A percentile compares a stretch with the other conserved stretches of the same genome.
Evolutionary conservation across 176 grass and related monocot genomes (phyloP).

Genomic region (Eleusine coracana): DNA sequence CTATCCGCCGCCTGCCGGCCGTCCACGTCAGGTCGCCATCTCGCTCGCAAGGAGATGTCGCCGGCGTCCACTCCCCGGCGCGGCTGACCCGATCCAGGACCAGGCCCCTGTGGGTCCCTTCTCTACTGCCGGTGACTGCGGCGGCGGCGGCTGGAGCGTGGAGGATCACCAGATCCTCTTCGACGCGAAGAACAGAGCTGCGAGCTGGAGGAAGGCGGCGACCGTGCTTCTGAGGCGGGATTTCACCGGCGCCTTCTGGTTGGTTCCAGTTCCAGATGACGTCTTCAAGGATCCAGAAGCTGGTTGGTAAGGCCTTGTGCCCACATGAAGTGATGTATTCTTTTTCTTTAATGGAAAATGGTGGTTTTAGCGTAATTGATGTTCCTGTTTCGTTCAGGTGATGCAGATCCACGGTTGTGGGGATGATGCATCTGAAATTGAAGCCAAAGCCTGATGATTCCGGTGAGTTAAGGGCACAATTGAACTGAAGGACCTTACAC

Average conservation of each 20-base stretch:
- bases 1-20: not conserved
- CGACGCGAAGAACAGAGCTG: not conserved
- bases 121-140: not conserved
- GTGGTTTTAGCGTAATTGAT: too few relatives aligned
- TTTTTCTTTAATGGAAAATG: too few relatives aligned
- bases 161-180: not conserved
- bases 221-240: not conserved
- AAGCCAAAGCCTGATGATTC: too few relatives aligned
- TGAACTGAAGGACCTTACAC: conserved; percentile 34
- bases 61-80: not conserved
- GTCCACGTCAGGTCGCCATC: not conserved
- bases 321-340: conserved; percentile 36
- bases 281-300: conserved; percentile 75
- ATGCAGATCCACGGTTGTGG: conserved; percentile 52
- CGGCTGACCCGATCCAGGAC: not conserved
- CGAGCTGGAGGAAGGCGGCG: not conserved
- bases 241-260: too few relatives aligned
- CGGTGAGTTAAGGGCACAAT: too few relatives aligned
- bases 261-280: conserved; percentile 54
- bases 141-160: too few relatives aligned
- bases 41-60: not conserved
- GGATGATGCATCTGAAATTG: too few relatives aligned
- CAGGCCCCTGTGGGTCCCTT: too few relatives aligned
- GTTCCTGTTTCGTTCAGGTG: conserved; percentile 40
- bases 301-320: conserved; percentile 80